phyloP scores from a whole-genome alignment of 2,329 filamentous ascomycete species.

The Epichloe aotearoae region DNA sequence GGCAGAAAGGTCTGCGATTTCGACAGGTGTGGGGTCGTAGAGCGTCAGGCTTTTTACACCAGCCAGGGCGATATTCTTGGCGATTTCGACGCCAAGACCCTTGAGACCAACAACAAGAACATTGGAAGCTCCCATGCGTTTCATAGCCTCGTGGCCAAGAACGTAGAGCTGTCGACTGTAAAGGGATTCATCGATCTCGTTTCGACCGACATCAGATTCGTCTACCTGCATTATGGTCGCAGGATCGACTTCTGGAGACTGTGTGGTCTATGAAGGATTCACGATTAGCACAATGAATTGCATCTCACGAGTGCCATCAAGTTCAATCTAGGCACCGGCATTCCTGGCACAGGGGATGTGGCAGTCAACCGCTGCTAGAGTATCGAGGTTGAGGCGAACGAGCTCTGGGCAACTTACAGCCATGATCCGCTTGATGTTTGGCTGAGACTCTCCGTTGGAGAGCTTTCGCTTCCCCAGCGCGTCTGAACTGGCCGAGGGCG shows the following conservation, averaged over 20 bases:
- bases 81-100: slow-evolving; percentile 92
- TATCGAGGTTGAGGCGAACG: not conserved
- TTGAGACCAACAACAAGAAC: slow-evolving; percentile 84
- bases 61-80: slow-evolving; percentile 95
- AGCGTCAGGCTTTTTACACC: slow-evolving; percentile 95
- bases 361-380: not conserved
- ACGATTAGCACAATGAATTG: slow-evolving; percentile 4
- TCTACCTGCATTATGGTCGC: slow-evolving; percentile 54
- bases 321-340: not conserved
- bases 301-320: not conserved
- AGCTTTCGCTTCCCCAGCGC: slow-evolving; percentile 57
- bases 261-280: slow-evolving; percentile 28
- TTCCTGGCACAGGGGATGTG: not conserved
- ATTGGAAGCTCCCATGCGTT: slow-evolving; percentile 95
- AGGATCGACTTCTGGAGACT: slow-evolving; percentile 46
- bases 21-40: slow-evolving; percentile 74
- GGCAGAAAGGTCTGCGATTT: slow-evolving; percentile 80
- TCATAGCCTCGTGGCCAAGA: slow-evolving; percentile 76
- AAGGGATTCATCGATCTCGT: slow-evolving; percentile 58
- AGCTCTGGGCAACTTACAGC: slow-evolving; percentile 33
- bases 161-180: slow-evolving; percentile 65
- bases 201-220: slow-evolving; percentile 39
- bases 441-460: slow-evolving; percentile 45
- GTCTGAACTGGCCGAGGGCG: slow-evolving; percentile 21
- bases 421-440: slow-evolving; percentile 47